Evolutionary conservation across 768 basidiomycete genomes (phyloP), one percentile per base, ranked within the genome.

Genomic region (Tricholoma terreum): DNA sequence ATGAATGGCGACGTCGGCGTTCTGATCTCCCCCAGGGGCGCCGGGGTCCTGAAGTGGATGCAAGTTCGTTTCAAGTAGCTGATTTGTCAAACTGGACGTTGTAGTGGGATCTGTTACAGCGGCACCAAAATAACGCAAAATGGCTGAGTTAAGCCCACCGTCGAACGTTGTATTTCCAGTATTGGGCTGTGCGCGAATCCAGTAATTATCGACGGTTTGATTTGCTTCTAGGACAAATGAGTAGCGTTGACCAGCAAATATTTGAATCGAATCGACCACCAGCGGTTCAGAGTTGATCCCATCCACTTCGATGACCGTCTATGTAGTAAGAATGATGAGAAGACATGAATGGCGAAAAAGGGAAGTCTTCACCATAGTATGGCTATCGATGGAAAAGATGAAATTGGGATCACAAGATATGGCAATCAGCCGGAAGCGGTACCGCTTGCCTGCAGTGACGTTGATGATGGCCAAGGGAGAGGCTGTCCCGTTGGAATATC

Each of bases 291-390:
- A 73, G 61, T 77, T 77, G 38, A 64, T 69, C 0, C 78, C 75
- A 35, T 85, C 84, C 2, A 65, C 77, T 59, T 84, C 83, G 40
- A 85, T 84, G 55, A 84, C 70, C 4, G 79, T 83, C 8, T 43
- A 12, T 34, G 38, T 45, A n/a, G n/a, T 12, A 22, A 63, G 54
- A 21, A 61, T 38, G n/a, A 58, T 61, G 58, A 61, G 58, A 7
- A 55, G 21, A 5, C 49, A 11, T 17, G 34, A 15, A 12, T 6
- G 19, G n/a, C 14, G n/a, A 11, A 52, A 36, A 60, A 59, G 58
- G 9, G 6, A 24, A 24, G 11, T 24, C 22, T n/a, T 3, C 24
- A 45, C 43, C 22, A 59, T 6, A 2, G 33, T 64, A 55, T 82
- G 81, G 15, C 72, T 68, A 59, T 81, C 76, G 34, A 82, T 76